Conservation (phyloP, 345 rosid species). For the Anastatica hierochuntica region DNA sequence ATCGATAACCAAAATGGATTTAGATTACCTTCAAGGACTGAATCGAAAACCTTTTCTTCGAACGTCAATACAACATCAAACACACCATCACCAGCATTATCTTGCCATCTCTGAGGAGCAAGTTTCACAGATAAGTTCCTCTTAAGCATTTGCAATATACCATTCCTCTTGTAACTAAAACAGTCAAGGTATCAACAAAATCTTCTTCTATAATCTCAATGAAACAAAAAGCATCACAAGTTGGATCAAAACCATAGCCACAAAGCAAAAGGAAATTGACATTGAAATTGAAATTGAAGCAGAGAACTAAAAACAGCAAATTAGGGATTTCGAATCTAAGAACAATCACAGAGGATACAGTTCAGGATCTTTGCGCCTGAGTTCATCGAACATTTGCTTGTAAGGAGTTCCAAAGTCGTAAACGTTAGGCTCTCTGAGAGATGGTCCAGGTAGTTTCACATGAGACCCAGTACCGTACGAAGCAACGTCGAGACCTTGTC, state of each 20-base stretch:
- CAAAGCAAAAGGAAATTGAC: not conserved
- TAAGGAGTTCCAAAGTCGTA: conserved; percentile 96
- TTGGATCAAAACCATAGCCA: not conserved
- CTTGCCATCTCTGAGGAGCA: conserved; percentile 97
- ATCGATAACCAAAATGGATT: not conserved
- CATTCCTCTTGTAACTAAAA: conserved; percentile 80
- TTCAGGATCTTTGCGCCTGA: conserved; percentile 90
- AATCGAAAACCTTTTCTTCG: conserved; percentile 93
- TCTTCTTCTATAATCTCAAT: not conserved
- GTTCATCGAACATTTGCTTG: conserved; percentile 91
- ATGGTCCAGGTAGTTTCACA: conserved; percentile 86
- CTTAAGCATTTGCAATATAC: conserved; percentile 90
- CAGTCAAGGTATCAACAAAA: conserved; percentile 13
- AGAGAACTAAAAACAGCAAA: not conserved
- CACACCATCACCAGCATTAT: conserved; percentile 75
- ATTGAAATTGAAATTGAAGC: no score
- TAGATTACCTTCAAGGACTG: conserved; percentile 67
- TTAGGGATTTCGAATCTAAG: not conserved
- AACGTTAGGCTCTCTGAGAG: conserved; percentile 78
- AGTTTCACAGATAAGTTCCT: conserved; percentile 64
- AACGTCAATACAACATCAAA: conserved; percentile 73
- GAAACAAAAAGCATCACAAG: not conserved
- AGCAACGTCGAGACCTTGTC: conserved; percentile 85
- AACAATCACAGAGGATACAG: conserved; percentile 43
- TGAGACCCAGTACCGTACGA: conserved; percentile 95